Evolutionary conservation across 805 yeast genomes (phyloP), one percentile per base, ranked within the genome.

Genomic region (Myxozyma udenii): DNA sequence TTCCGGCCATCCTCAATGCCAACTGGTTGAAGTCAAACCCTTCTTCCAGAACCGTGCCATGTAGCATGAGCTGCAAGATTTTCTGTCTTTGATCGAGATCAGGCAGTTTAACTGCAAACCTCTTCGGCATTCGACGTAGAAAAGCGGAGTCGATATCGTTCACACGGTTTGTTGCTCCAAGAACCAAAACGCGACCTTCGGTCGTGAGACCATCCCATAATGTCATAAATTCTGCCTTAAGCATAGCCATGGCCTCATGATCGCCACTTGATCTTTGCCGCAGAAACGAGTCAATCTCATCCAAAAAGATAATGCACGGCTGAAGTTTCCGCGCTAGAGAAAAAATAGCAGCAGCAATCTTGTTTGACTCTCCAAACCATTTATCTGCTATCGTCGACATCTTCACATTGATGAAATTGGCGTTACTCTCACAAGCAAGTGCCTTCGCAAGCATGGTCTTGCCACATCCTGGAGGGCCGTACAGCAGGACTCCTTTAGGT

Each of bases 381-480:
- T 91, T 91, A 70, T 93, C 96, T 91, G 90, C 86, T 16, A 91
- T 81, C 2, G 91, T 82, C 23, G 96, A 88, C 95, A 91, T 86
- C 67, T 95, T 78, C 46, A 91, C 85, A 62, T 90, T 88, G 44
- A 91, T 78, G 70, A 91, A 91, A 61, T 84, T 88, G 0, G 98
- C 98, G 0, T 87, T 88, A 60, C 95, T 83, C 67, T 90, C 96
- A 50, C 81, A 78, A 0, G 98, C 98, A 35, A 91, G 77, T 0
- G 97, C 97, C 68, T 90, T 91, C 7, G 97, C 98, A 61, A 91
- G 74, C 96, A 91, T 87, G 2, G 98, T 91, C 70, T 91, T 91
- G 49, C 98, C 98, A 68, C 97, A 91, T 0, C 98, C 98, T 0
- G 98, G 98, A 2, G 98, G 97, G 0, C 98, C 98, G 65, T 87